phyloP scores from a whole-genome alignment of 495 filamentous ascomycete genomes.

The Lepidopterella palustris region DNA sequence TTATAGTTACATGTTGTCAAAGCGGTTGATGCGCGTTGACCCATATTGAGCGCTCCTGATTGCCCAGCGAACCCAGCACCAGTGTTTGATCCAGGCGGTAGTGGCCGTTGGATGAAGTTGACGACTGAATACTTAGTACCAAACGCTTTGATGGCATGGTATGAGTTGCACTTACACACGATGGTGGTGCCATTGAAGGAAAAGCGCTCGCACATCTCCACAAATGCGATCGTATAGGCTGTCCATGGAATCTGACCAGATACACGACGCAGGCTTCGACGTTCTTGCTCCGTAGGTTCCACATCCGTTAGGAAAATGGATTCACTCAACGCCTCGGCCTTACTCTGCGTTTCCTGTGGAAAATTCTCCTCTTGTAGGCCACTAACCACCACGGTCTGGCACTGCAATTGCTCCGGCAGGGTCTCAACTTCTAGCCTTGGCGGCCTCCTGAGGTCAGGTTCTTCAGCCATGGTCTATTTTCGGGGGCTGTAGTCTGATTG shows the following conservation, averaged over 20 bases:
- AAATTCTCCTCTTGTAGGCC: no score
- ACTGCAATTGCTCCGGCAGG: no score
- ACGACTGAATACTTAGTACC: constrained; percentile 2
- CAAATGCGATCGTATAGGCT: constrained; percentile 63
- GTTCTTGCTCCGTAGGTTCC: constrained; percentile 55
- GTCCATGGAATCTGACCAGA: constrained; percentile 58
- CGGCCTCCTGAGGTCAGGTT: no score
- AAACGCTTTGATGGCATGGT: neutral
- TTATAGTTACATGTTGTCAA: constrained; percentile 45
- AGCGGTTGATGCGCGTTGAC: constrained; percentile 61
- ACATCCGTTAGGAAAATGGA: no score
- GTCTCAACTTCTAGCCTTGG: no score
- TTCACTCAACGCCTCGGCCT: no score
- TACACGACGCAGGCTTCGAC: constrained; percentile 56
- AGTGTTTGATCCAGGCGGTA: constrained; percentile 55
- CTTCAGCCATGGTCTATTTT: no score
- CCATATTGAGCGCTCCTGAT: constrained; percentile 61
- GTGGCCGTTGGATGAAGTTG: constrained; percentile 64
- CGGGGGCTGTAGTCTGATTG: no score
- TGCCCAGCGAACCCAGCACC: constrained; percentile 45
- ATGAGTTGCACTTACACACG: constrained; percentile 46
- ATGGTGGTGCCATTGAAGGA: constrained; percentile 72
- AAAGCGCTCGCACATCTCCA: constrained; percentile 73
- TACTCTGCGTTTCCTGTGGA: no score
- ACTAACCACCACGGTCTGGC: no score